phyloP scores from a whole-genome alignment of 73 alveolate species.

The Symbiodinium natans region DNA sequence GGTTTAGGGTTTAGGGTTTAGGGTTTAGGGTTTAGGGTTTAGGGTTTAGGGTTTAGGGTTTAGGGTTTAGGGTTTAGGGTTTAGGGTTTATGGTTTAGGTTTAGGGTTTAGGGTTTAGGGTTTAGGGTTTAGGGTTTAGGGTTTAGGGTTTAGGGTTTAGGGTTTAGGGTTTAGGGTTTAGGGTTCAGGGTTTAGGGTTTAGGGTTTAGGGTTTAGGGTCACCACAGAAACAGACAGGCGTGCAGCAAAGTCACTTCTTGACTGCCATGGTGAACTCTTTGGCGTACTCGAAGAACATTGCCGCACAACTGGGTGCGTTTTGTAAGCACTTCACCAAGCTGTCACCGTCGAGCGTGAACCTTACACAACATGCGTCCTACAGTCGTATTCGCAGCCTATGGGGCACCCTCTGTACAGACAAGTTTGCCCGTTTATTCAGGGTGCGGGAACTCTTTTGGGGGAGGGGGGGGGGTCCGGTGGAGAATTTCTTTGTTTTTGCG shows the following conservation, averaged over 20 bases:
- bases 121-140: not conserved
- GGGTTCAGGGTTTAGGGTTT: not conserved
- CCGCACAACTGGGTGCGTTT: slow-evolving; percentile 68
- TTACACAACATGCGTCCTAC: no score
- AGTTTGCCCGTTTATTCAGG: no score
- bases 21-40: not conserved
- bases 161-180: not conserved
- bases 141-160: not conserved
- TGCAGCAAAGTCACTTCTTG: slow-evolving; percentile 42
- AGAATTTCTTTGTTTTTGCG: no score
- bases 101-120: not conserved
- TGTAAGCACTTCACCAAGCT: slow-evolving; percentile 63
- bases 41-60: not conserved
- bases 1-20: not conserved
- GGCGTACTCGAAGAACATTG: slow-evolving; percentile 78
- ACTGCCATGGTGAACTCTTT: slow-evolving; percentile 58
- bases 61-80: not conserved
- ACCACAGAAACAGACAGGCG: no score
- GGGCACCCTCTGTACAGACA: no score
- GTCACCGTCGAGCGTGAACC: slow-evolving; percentile 82
- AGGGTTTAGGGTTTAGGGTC: no score
- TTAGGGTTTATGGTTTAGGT: no score
- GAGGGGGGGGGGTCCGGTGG: no score
- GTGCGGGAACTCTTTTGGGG: no score
- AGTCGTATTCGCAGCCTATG: no score